phyloP scores from a whole-genome alignment of 2,329 filamentous ascomycete species.

The Davidsoniella australis region DNA sequence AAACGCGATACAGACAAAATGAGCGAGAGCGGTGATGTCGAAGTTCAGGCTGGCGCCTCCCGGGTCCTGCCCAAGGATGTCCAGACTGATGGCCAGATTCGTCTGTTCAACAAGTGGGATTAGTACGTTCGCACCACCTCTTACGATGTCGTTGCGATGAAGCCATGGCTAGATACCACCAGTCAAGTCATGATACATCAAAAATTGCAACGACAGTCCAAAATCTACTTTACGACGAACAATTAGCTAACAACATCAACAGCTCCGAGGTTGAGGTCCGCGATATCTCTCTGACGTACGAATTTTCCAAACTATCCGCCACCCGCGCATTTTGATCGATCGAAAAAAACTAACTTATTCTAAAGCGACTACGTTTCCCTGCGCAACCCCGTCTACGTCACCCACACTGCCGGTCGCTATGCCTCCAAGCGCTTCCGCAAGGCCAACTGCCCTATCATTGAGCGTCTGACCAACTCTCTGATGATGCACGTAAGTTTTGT shows the following conservation, averaged over 20 bases:
- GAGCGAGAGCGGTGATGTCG: conserved; percentile 91
- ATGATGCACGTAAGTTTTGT: conserved; percentile 68
- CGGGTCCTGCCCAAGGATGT: conserved; percentile 86
- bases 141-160: conserved; percentile 4
- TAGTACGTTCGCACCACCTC: conserved; percentile 30
- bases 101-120: conserved; percentile 94
- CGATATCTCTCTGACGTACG: conserved; percentile 98
- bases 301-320: background rate
- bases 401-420: conserved; percentile 97
- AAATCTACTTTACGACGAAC: conserved; percentile 1
- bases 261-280: conserved; percentile 83
- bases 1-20: conserved; percentile 34
- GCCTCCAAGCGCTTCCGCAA: conserved; percentile 99
- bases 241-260: conserved; percentile 7
- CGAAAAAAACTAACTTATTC: conserved; percentile 2
- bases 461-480: conserved; percentile 99
- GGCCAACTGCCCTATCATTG: conserved; percentile 99
- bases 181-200: background rate
- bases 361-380: conserved; percentile 98
- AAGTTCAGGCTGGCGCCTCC: conserved; percentile 65
- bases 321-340: background rate
- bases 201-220: background rate
- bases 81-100: conserved; percentile 77
- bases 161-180: background rate
- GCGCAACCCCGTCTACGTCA: conserved; percentile 95